Conservation (phyloP, 768 basidiomycete genomes). For the Trametes villosa region DNA sequence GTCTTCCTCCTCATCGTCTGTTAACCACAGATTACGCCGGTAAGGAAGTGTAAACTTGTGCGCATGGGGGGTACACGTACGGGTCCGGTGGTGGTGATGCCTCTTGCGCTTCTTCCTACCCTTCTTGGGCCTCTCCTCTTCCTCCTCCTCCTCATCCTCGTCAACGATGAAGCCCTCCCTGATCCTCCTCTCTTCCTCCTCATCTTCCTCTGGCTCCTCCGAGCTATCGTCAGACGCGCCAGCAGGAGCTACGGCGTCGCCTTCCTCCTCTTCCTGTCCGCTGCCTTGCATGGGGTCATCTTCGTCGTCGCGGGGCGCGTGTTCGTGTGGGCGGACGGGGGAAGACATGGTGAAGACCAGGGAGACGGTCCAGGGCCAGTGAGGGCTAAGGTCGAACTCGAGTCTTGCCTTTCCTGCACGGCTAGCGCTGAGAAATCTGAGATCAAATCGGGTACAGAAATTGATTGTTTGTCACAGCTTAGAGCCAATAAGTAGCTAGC, state of each 20-base stretch:
- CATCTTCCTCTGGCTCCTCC: slow-evolving; percentile 89
- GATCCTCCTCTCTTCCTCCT: slow-evolving; percentile 80
- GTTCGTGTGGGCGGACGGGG: slow-evolving; percentile 43
- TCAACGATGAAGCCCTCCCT: slow-evolving; percentile 93
- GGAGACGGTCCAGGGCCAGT: slow-evolving; percentile 18
- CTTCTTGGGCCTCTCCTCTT: slow-evolving; percentile 59
- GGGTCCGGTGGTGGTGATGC: slow-evolving; percentile 57
- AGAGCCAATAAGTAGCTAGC: too few species aligned
- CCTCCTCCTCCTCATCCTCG: slow-evolving; percentile 85
- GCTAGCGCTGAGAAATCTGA: slow-evolving; percentile 15
- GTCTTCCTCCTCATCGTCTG: slow-evolving; percentile 60
- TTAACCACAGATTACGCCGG: slow-evolving; percentile 19
- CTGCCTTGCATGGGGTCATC: slow-evolving; percentile 68
- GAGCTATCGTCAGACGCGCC: slow-evolving; percentile 79
- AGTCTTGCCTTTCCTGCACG: slow-evolving; percentile 2
- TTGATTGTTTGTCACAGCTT: too few species aligned
- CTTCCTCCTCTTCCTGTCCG: slow-evolving; percentile 48
- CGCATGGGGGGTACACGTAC: slow-evolving; percentile 37
- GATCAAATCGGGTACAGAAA: not conserved
- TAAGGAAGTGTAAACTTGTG: too few species aligned
- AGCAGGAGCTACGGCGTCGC: slow-evolving; percentile 56
- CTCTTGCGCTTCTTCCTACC: slow-evolving; percentile 65
- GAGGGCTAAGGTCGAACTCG: slow-evolving; percentile 9
- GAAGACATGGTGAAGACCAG: slow-evolving; percentile 41
- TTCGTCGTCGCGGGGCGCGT: slow-evolving; percentile 37